phyloP scores from a whole-genome alignment of 768 basidiomycete species.

The Mycena venus region DNA sequence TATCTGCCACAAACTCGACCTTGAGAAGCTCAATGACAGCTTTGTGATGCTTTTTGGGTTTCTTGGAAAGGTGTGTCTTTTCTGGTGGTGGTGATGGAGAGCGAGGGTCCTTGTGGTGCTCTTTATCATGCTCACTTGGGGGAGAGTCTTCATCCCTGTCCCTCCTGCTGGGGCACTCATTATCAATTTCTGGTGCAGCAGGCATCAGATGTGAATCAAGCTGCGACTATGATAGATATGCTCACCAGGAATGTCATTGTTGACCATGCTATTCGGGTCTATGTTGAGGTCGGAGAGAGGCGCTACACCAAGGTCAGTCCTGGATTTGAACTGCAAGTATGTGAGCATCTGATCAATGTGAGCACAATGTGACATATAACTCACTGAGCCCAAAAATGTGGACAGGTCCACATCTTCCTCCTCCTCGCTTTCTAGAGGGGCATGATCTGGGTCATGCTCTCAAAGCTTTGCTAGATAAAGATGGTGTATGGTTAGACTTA shows the following conservation, averaged over 20 bases:
- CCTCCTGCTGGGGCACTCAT: background rate
- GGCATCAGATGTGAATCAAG: no score
- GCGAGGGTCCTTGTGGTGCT: no score
- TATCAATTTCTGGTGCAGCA: background rate
- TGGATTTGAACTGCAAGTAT: no score
- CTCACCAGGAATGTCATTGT: background rate
- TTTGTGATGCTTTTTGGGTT: background rate
- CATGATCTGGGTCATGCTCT: background rate
- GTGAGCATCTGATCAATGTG: no score
- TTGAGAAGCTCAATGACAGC: background rate
- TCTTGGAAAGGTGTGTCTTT: background rate
- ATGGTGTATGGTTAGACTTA: no score
- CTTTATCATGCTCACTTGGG: no score
- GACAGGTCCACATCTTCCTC: conserved; percentile 19
- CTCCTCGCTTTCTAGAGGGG: conserved; percentile 11
- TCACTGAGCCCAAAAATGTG: background rate
- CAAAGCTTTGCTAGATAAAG: conserved; percentile 1
- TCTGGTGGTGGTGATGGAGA: no score
- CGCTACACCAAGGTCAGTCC: no score
- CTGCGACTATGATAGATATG: no score
- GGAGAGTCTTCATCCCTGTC: background rate
- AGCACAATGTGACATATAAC: no score
- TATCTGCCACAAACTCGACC: conserved; percentile 9
- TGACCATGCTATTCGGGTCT: no score
- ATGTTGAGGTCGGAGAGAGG: no score